These are phyloP conservation scores for Pichia gijzeniarum DNA, from an alignment of 805 yeast genomes.

Conservation along the genomic window DNA sequence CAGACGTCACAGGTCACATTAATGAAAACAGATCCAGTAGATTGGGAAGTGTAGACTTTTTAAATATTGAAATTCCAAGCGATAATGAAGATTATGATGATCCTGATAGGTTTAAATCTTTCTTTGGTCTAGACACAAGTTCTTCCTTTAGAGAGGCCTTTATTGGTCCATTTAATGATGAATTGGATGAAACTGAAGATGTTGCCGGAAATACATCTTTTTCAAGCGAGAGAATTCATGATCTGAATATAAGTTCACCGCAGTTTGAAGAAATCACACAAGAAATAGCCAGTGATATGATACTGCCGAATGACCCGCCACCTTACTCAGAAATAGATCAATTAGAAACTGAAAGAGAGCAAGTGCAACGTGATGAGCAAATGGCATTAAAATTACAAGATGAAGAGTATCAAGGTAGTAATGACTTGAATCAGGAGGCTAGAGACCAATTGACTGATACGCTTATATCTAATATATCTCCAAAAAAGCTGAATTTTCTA, in stretches of 20 bases:
- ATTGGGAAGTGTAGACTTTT: background rate
- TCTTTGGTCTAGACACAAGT: conserved; percentile 3
- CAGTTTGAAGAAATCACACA: background rate
- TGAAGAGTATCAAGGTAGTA: background rate
- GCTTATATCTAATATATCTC: background rate
- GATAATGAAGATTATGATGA: conserved; percentile 10
- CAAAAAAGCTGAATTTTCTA: background rate
- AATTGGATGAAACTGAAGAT: no score
- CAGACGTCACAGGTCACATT: background rate
- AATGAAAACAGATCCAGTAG: background rate
- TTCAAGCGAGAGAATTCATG: background rate
- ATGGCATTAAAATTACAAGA: background rate
- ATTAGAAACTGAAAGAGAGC: background rate
- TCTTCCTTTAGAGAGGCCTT: background rate
- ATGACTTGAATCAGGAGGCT: background rate
- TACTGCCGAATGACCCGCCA: conserved; percentile 6
- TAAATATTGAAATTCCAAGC: conserved; percentile 5
- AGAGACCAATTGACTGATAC: background rate
- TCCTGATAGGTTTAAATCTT: conserved; percentile 2
- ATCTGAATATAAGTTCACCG: background rate
- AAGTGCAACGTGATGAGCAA: background rate
- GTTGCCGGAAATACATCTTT: no score
- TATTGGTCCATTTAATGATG: no score
- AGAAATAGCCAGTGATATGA: background rate
- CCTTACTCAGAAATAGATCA: conserved; percentile 7